These are phyloP conservation scores for Lactifluus echinatus DNA, from an alignment of 768 basidiomycete genomes.

Conservation along the genomic window DNA sequence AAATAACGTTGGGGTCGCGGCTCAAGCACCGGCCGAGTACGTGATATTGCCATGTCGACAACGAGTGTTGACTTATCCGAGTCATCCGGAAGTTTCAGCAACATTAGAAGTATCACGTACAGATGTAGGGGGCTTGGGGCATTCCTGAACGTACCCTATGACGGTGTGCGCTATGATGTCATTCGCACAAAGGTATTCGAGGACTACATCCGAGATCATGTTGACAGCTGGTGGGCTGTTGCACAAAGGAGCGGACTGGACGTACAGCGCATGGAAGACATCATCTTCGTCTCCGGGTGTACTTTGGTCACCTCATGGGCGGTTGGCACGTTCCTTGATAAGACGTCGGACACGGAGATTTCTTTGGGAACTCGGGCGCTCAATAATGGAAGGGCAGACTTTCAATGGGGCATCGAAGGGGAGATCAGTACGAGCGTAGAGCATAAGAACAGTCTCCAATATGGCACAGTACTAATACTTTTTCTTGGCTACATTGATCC, in stretches of 20 bases:
- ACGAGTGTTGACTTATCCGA: not conserved
- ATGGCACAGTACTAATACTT: not conserved
- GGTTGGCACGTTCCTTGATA: not conserved
- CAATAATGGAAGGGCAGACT: not conserved
- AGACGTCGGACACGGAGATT: not conserved
- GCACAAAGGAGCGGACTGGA: not conserved
- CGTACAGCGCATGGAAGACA: slow-evolving; percentile 11
- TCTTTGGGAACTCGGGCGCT: not conserved
- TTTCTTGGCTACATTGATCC: not conserved
- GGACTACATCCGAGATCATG: slow-evolving; percentile 8
- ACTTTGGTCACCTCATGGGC: slow-evolving; percentile 5
- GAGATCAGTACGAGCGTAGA: not conserved
- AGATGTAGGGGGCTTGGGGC: not conserved
- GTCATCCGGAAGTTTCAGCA: not conserved
- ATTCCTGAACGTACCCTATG: not conserved
- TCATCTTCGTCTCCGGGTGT: slow-evolving; percentile 13
- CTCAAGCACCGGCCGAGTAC: not conserved
- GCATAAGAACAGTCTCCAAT: not conserved
- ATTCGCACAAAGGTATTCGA: slow-evolving; percentile 7
- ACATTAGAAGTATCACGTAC: not conserved
- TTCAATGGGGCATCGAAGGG: not conserved
- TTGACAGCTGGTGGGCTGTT: slow-evolving; percentile 3
- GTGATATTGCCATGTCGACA: not conserved
- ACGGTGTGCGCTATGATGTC: not conserved
- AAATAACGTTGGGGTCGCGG: not conserved